Evolutionary conservation across 768 basidiomycete species (phyloP), one percentile per base, ranked within the genome.

Genomic region (Lactifluus volemus): DNA sequence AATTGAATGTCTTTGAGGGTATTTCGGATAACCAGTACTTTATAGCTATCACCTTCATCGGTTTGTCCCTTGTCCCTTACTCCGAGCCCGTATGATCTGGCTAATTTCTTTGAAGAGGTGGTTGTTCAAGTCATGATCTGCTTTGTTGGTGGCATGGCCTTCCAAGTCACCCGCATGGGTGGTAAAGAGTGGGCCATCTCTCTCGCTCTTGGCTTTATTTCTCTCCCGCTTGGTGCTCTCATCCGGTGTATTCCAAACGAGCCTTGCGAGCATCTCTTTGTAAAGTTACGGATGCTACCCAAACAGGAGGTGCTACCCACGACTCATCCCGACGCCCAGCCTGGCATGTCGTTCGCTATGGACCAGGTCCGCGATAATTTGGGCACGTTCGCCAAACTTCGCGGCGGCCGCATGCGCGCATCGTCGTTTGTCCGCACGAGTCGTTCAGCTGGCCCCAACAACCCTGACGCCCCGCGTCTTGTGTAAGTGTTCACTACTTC

Each of bases 131-230:
- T 94, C 49, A 63, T 93, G 63, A 95, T 98, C 59, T 89, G 98
- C 55, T 92, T 93, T 68, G 79, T 98, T 47, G 96, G 94, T 44
- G 88, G 90, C 39, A 81, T 89, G 3, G 95, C 94, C 0, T 98
- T 99, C 79, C 85, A 89, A 68, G 96, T 98, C 9, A 86, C 83
- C 0, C 78, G 70, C 8, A 84, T 98, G 53, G 76, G 76, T 42
- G 92, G 89, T 9, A 83, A 83, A 44, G 92, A 96, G 72, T 99
- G 97, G 97, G 94, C 84, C 55, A 91, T 98, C 65, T 89, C 91
- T 0, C 76, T 99, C 42, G 86, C 92, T 52, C 80, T 98, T 38
- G 97, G 96, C 39, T 63, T 87, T 47, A 82, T 93, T 50, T 87
- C 97, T 10, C 83, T 98, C 49, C 97, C 96, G 5, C 79, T 96